phyloP scores from a whole-genome alignment of 2,329 filamentous ascomycete genomes.

The Stemphylium beticola region DNA sequence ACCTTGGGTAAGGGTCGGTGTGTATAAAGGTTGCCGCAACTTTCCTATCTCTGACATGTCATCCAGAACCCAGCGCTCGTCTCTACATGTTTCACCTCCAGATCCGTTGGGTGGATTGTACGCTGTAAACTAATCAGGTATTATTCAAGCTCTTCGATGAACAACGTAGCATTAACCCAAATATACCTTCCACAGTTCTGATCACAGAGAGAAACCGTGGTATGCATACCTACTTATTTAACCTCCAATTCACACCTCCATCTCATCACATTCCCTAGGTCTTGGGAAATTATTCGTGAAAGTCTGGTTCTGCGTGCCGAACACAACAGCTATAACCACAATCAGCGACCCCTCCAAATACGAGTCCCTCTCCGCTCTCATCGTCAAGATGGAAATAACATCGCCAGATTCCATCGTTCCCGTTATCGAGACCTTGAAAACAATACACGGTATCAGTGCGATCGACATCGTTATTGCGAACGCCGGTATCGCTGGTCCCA shows the following conservation, averaged over 20 bases:
- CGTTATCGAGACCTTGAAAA: neutral
- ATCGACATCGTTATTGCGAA: neutral
- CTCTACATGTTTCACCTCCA: too few species aligned
- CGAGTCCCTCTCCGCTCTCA: slow-evolving; percentile 27
- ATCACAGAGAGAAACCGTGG: slow-evolving; percentile 46
- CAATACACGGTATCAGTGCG: neutral
- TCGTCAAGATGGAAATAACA: slow-evolving; percentile 18
- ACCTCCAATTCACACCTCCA: neutral
- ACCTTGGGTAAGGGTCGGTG: too few species aligned
- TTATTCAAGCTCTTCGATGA: too few species aligned
- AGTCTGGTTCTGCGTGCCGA: slow-evolving; percentile 46
- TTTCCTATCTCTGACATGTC: too few species aligned
- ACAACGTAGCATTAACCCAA: neutral
- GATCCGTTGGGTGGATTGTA: too few species aligned
- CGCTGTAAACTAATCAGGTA: too few species aligned
- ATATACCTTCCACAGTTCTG: slow-evolving; percentile 21
- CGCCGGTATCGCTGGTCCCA: neutral
- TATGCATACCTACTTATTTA: slow-evolving; percentile 1
- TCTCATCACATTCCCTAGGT: slow-evolving; percentile 23
- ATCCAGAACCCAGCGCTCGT: too few species aligned
- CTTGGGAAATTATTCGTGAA: slow-evolving; percentile 46
- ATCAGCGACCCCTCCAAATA: slow-evolving; percentile 43
- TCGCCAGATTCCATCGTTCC: slow-evolving; percentile 33
- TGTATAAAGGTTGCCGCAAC: too few species aligned
- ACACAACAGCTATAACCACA: slow-evolving; percentile 51